Evolutionary conservation across 768 basidiomycete species (phyloP).

Genomic region (Rhodotorula paludigena): DNA sequence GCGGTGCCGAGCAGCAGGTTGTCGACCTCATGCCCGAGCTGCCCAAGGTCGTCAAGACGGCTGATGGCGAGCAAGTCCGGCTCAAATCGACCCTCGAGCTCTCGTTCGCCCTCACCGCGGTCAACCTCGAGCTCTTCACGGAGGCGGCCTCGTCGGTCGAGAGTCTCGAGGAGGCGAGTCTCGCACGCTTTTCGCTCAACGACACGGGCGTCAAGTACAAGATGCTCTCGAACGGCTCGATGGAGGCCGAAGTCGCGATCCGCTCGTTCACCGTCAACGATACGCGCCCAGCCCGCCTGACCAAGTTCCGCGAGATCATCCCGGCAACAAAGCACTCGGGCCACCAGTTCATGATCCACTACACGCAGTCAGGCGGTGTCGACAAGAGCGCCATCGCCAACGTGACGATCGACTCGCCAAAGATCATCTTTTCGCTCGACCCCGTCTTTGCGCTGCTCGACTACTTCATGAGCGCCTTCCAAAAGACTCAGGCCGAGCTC

Average conservation of each 20-base stretch:
- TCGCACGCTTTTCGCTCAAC: slow-evolving; percentile 76
- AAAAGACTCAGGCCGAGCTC: slow-evolving; percentile 16
- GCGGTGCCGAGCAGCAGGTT: slow-evolving; percentile 8
- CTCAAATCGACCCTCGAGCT: slow-evolving; percentile 68
- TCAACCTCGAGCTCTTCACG: slow-evolving; percentile 85
- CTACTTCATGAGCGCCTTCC: slow-evolving; percentile 67
- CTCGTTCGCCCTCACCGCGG: slow-evolving; percentile 61
- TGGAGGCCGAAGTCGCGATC: slow-evolving; percentile 80
- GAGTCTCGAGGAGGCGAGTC: slow-evolving; percentile 68
- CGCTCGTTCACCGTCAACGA: slow-evolving; percentile 88
- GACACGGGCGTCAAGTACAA: slow-evolving; percentile 74
- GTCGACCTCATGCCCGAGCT: slow-evolving; percentile 50
- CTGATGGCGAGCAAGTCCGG: slow-evolving; percentile 47
- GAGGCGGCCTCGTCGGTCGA: slow-evolving; percentile 56
- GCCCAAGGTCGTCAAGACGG: slow-evolving; percentile 40
- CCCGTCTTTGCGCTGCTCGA: slow-evolving; percentile 81
- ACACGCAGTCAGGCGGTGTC: slow-evolving; percentile 64
- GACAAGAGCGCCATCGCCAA: slow-evolving; percentile 64
- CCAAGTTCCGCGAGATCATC: slow-evolving; percentile 89
- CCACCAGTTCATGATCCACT: slow-evolving; percentile 84
- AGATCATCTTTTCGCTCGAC: slow-evolving; percentile 84
- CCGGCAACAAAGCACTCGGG: slow-evolving; percentile 84
- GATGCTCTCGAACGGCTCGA: slow-evolving; percentile 71
- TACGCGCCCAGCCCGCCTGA: slow-evolving; percentile 65
- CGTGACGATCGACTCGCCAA: slow-evolving; percentile 84